These are phyloP conservation scores for Arctium minus DNA, from an alignment of 129 eudicot species.

Conservation along the genomic window DNA sequence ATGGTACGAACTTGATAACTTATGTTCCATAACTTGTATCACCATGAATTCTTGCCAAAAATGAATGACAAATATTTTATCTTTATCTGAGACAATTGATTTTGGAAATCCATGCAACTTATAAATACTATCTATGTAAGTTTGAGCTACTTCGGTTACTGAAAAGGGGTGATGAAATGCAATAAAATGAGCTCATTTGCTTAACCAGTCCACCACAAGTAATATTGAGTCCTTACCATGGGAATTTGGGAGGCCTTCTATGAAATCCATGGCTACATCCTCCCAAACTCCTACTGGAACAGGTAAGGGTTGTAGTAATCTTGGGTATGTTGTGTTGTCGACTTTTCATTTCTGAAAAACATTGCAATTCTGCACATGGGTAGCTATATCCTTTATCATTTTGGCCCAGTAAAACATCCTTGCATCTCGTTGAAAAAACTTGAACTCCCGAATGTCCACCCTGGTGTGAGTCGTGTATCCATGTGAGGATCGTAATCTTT, in stretches of 20 bases:
- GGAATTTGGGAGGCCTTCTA: neutral
- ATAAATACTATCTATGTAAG: neutral
- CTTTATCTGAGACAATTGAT: too few relatives aligned
- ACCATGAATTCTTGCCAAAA: too few relatives aligned
- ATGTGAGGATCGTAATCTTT: too few relatives aligned
- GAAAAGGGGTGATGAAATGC: neutral
- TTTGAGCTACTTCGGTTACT: neutral
- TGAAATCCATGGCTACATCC: conserved; percentile 18
- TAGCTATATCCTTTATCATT: too few relatives aligned
- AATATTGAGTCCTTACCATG: neutral
- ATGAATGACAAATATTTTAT: too few relatives aligned
- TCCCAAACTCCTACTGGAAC: neutral
- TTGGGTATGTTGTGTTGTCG: neutral
- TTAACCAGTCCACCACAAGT: conserved; percentile 5
- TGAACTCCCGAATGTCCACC: neutral
- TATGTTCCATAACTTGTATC: too few relatives aligned
- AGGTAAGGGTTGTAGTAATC: conserved; percentile 1
- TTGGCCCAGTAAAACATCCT: neutral
- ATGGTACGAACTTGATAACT: too few relatives aligned
- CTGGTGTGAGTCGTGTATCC: too few relatives aligned
- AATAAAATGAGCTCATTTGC: conserved; percentile 11
- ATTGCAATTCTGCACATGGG: neutral
- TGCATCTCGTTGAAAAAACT: neutral
- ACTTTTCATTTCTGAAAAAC: neutral
- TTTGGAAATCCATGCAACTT: too few relatives aligned